phyloP scores from a whole-genome alignment of 495 filamentous ascomycete genomes.

The Aspergillus kassunensis region DNA sequence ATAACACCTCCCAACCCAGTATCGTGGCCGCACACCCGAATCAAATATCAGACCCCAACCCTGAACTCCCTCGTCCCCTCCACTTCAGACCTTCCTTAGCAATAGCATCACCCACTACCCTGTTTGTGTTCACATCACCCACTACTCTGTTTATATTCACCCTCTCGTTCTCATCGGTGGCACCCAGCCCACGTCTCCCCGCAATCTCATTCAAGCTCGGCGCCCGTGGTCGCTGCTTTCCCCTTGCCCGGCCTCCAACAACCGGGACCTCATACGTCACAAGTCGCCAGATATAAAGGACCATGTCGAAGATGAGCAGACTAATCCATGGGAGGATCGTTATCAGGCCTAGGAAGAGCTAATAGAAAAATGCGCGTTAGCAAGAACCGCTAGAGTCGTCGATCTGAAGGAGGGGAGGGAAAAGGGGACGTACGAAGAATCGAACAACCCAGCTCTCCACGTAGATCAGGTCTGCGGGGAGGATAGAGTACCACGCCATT shows the following conservation, averaged over 20 bases:
- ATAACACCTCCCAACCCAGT: neutral
- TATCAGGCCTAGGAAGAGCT: constrained; percentile 59
- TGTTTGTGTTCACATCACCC: too few species aligned
- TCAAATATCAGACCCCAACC: neutral
- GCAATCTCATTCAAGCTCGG: constrained; percentile 61
- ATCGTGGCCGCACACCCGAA: too few species aligned
- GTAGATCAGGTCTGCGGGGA: constrained; percentile 51
- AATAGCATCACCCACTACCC: too few species aligned
- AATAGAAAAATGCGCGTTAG: neutral
- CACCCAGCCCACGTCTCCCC: constrained; percentile 50
- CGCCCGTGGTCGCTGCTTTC: constrained; percentile 56
- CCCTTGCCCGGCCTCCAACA: constrained; percentile 61
- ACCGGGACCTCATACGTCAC: constrained; percentile 56
- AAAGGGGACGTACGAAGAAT: constrained; percentile 52
- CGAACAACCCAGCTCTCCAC: constrained; percentile 62
- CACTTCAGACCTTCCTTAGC: neutral
- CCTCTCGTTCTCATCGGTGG: constrained; percentile 9
- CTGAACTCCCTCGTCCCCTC: neutral
- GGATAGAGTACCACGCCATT: constrained; percentile 66
- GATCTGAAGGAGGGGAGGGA: neutral
- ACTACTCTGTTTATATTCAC: too few species aligned
- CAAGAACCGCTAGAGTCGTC: neutral
- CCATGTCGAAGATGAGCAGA: constrained; percentile 62
- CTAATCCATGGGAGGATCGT: constrained; percentile 65
- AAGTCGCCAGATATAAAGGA: constrained; percentile 60